Evolutionary conservation across 2,329 filamentous ascomycete species (phyloP).

Genomic region (Cladosporium sp.): DNA sequence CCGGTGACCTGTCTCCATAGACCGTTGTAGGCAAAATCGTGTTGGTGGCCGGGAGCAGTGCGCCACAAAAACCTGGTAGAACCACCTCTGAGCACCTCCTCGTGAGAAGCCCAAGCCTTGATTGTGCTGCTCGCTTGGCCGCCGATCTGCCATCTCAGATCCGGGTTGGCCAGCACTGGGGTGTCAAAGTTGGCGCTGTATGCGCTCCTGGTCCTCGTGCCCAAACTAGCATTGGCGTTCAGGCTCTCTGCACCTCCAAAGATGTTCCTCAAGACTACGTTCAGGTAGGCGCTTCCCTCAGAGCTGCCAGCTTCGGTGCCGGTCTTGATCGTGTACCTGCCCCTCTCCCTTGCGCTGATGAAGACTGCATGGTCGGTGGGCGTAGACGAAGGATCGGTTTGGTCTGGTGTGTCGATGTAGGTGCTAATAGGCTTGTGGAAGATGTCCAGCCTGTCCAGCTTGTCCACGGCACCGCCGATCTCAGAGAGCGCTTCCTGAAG

Average conservation of each 20-base stretch:
- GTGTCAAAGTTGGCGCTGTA: conserved; percentile 84
- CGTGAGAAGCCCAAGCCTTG: conserved; percentile 91
- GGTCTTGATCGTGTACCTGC: conserved; percentile 82
- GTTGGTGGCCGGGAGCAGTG: conserved; percentile 54
- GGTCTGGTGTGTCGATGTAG: conserved; percentile 72
- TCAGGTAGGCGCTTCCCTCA: conserved; percentile 89
- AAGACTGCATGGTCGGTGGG: conserved; percentile 78
- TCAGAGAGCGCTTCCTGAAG: conserved; percentile 73
- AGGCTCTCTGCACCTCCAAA: conserved; percentile 91
- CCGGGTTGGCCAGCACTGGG: conserved; percentile 78
- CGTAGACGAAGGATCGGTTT: conserved; percentile 63
- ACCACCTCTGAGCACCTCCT: conserved; percentile 78
- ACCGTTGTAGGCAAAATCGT: conserved; percentile 75
- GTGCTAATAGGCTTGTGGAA: conserved; percentile 80
- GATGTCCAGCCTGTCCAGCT: conserved; percentile 78
- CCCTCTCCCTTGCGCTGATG: conserved; percentile 72
- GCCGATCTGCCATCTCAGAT: conserved; percentile 73
- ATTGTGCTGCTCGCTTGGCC: conserved; percentile 77
- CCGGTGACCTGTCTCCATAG: conserved; percentile 87
- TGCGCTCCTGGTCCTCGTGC: conserved; percentile 84
- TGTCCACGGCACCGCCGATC: conserved; percentile 65
- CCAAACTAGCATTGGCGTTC: conserved; percentile 79
- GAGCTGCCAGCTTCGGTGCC: conserved; percentile 92
- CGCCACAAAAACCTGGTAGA: conserved; percentile 74
- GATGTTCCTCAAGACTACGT: conserved; percentile 82